Conservation (phyloP, 2,329 filamentous ascomycete species). For the Hymenoscyphus repandus region DNA sequence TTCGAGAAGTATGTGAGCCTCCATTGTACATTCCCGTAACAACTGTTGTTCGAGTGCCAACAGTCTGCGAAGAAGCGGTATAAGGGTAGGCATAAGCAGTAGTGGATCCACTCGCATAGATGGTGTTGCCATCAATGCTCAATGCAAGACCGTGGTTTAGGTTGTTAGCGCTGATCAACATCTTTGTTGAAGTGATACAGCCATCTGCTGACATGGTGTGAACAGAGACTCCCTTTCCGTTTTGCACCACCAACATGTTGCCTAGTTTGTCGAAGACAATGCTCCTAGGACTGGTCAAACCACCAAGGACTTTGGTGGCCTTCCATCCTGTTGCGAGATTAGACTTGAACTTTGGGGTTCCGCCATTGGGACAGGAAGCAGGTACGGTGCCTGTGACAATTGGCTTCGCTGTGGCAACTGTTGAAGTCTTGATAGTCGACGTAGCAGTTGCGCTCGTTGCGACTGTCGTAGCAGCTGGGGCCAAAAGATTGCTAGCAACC, state of each 20-base stretch:
- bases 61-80: neutral
- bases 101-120: slow-evolving; percentile 19
- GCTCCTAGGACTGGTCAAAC: slow-evolving; percentile 14
- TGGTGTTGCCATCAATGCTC: slow-evolving; percentile 13
- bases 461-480: slow-evolving; percentile 1
- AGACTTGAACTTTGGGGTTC: slow-evolving; percentile 8
- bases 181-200: slow-evolving; percentile 12
- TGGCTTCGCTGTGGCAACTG: neutral
- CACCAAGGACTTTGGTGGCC: slow-evolving; percentile 12
- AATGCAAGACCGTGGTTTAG: slow-evolving; percentile 11
- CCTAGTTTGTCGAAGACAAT: slow-evolving; percentile 11
- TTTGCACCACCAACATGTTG: slow-evolving; percentile 14
- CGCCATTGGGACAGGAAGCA: slow-evolving; percentile 12
- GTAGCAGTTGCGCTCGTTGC: neutral
- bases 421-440: slow-evolving; percentile 2
- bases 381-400: slow-evolving; percentile 7
- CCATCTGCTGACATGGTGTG: slow-evolving; percentile 9
- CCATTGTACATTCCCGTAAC: slow-evolving; percentile 7
- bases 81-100: slow-evolving; percentile 16
- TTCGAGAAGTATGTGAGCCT: slow-evolving; percentile 13
- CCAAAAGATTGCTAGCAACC: slow-evolving; percentile 12
- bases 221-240: slow-evolving; percentile 9
- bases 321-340: slow-evolving; percentile 13
- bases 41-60: slow-evolving; percentile 2
- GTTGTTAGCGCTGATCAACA: slow-evolving; percentile 9